Conservation (phyloP, 2,329 filamentous ascomycete genomes). For the Aspergillus sp. region DNA sequence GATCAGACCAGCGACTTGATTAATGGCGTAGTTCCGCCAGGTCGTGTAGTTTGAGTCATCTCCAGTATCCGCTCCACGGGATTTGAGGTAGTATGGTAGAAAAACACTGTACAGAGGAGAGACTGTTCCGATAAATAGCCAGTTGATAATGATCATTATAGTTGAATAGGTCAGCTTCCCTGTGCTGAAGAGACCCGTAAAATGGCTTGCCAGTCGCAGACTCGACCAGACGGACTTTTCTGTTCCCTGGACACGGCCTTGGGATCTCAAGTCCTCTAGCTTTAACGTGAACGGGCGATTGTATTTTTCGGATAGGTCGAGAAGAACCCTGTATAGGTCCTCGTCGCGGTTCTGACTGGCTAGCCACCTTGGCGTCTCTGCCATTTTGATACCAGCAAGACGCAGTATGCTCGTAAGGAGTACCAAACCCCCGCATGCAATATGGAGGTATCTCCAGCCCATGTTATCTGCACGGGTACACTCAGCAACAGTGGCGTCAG, state of each 20-base stretch:
- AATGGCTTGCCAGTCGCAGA: slow-evolving; percentile 16
- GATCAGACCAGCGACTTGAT: slow-evolving; percentile 72
- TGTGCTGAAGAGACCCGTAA: slow-evolving; percentile 30
- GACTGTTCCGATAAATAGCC: slow-evolving; percentile 80
- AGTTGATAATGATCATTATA: slow-evolving; percentile 71
- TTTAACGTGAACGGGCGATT: slow-evolving; percentile 1
- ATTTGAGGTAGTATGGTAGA: slow-evolving; percentile 76
- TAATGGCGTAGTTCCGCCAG: slow-evolving; percentile 82
- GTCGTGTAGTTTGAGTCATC: slow-evolving; percentile 46
- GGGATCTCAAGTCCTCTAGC: neutral
- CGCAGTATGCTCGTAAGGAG: slow-evolving; percentile 72
- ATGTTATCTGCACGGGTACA: slow-evolving; percentile 53
- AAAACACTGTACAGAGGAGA: slow-evolving; percentile 90
- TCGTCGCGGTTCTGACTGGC: slow-evolving; percentile 71
- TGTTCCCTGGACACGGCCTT: slow-evolving; percentile 5
- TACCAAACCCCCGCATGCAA: slow-evolving; percentile 67
- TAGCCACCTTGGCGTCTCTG: slow-evolving; percentile 81
- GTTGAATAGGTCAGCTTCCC: slow-evolving; percentile 22
- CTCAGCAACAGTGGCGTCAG: slow-evolving; percentile 20
- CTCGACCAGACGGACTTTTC: slow-evolving; percentile 8
- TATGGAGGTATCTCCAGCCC: slow-evolving; percentile 72
- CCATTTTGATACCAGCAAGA: slow-evolving; percentile 77
- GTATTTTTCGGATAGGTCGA: neutral
- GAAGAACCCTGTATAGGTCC: slow-evolving; percentile 72
- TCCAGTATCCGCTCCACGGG: slow-evolving; percentile 24